A percentile compares a stretch with the other conserved stretches of the same genome.
phyloP scores from a whole-genome alignment of 2,329 filamentous ascomycete genomes.

The Penicillium oxalicum region DNA sequence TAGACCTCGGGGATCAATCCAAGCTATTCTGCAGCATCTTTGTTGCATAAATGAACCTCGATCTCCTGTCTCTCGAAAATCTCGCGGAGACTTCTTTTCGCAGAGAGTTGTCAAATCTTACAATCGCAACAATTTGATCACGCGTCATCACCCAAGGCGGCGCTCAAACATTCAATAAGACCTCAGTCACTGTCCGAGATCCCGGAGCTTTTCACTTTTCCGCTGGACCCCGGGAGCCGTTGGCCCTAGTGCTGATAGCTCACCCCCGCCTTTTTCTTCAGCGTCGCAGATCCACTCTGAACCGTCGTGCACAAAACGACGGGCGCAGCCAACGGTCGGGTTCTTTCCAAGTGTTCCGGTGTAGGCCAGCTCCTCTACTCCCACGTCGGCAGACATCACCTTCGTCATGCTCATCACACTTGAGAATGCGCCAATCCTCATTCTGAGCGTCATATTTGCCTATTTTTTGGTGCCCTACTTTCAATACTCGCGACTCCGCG shows the following conservation, averaged over 20 bases:
- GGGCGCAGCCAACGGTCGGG: too few relatives aligned
- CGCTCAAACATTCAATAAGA: too few relatives aligned
- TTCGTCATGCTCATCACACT: conserved; percentile 27
- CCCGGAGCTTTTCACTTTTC: too few relatives aligned
- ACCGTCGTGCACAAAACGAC: too few relatives aligned
- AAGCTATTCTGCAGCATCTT: neutral
- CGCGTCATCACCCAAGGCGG: too few relatives aligned
- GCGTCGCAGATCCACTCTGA: too few relatives aligned
- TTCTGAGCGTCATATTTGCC: conserved; percentile 47
- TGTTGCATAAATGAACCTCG: conserved; percentile 16
- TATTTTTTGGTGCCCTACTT: conserved; percentile 56
- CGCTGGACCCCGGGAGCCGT: too few relatives aligned
- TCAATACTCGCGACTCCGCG: conserved; percentile 48
- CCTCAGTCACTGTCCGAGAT: too few relatives aligned
- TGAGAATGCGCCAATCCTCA: conserved; percentile 30
- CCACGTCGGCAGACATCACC: neutral
- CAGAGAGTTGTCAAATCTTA: too few relatives aligned
- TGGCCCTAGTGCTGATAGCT: neutral
- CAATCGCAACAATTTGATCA: too few relatives aligned
- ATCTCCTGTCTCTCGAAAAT: neutral
- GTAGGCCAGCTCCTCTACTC: neutral
- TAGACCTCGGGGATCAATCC: conserved; percentile 18
- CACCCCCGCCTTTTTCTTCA: conserved; percentile 1
- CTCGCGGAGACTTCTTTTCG: neutral
- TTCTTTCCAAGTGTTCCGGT: neutral